Evolutionary conservation across 805 yeast genomes (phyloP).

Genomic region (Wickerhamomyces bovis): DNA sequence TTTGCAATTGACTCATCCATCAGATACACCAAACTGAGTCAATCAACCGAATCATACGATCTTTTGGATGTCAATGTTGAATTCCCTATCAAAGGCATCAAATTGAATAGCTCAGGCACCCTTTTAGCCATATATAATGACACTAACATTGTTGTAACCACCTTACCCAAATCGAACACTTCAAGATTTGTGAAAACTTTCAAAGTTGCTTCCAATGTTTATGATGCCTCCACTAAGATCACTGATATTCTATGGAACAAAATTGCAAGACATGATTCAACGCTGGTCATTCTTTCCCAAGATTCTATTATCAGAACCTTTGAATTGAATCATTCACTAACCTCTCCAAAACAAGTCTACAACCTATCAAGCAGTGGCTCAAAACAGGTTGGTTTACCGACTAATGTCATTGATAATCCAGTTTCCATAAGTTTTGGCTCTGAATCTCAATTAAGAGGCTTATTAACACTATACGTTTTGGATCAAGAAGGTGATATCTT

Average conservation of each 20-base stretch:
- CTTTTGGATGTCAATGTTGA: constrained; percentile 14
- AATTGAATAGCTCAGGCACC: constrained; percentile 35
- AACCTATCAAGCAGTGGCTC: constrained; percentile 15
- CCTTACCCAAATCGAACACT: constrained; percentile 24
- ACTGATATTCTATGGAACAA: constrained; percentile 40
- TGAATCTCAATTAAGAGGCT: constrained; percentile 27
- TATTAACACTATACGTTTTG: constrained; percentile 46
- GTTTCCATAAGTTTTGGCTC: constrained; percentile 23
- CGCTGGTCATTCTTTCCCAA: constrained; percentile 35
- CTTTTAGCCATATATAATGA: constrained; percentile 37
- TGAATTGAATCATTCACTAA: constrained; percentile 28
- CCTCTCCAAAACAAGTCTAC: constrained; percentile 18
- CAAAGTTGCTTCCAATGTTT: constrained; percentile 23
- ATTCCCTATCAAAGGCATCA: constrained; percentile 29
- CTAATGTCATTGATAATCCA: constrained; percentile 17
- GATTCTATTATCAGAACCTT: constrained; percentile 29
- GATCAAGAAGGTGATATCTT: constrained; percentile 54
- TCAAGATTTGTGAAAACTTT: constrained; percentile 15
- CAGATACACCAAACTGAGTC: constrained; percentile 11
- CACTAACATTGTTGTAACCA: constrained; percentile 24
- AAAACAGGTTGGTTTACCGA: constrained; percentile 16
- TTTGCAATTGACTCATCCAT: constrained; percentile 13
- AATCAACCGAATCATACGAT: constrained; percentile 6
- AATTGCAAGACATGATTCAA: constrained; percentile 36
- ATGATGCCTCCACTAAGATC: constrained; percentile 23